Evolutionary conservation across 1,139 yeast genomes (phyloP).

Genomic region (Nakaseomyces glabratus): DNA sequence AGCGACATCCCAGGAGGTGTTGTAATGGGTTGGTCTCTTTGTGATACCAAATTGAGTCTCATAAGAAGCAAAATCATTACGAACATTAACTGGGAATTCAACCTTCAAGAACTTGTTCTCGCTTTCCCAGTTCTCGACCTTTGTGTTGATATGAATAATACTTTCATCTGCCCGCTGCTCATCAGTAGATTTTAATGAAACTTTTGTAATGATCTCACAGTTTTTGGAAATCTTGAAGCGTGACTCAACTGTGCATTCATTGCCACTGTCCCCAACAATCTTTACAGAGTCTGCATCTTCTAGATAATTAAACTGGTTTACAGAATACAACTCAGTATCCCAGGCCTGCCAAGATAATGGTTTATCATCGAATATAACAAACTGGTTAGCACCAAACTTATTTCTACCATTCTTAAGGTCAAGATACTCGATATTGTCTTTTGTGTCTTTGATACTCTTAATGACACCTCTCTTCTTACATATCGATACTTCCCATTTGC

Average conservation of each 20-base stretch:
- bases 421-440: constrained; percentile 56
- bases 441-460: constrained; percentile 55
- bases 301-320: constrained; percentile 54
- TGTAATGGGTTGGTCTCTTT: constrained; percentile 85
- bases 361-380: constrained; percentile 74
- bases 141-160: constrained; percentile 47
- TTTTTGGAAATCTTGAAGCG: constrained; percentile 35
- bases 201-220: constrained; percentile 50
- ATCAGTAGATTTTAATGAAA: constrained; percentile 55
- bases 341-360: constrained; percentile 92
- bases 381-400: constrained; percentile 62
- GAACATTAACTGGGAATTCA: constrained; percentile 83
- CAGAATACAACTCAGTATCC: constrained; percentile 89
- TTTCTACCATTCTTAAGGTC: constrained; percentile 45
- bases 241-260: constrained; percentile 55
- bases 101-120: constrained; percentile 82
- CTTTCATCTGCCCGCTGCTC: constrained; percentile 31
- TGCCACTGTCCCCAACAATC: constrained; percentile 46
- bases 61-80: constrained; percentile 67
- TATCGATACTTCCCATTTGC: constrained; percentile 49
- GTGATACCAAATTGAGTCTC: constrained; percentile 93
- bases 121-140: constrained; percentile 73
- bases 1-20: constrained; percentile 93
- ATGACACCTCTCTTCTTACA: constrained; percentile 51
- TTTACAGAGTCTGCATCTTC: constrained; percentile 39